A percentile compares a stretch with the other conserved stretches of the same genome.
Conservation (phyloP, 306 rosid genomes). For the Nissolia schottii region DNA sequence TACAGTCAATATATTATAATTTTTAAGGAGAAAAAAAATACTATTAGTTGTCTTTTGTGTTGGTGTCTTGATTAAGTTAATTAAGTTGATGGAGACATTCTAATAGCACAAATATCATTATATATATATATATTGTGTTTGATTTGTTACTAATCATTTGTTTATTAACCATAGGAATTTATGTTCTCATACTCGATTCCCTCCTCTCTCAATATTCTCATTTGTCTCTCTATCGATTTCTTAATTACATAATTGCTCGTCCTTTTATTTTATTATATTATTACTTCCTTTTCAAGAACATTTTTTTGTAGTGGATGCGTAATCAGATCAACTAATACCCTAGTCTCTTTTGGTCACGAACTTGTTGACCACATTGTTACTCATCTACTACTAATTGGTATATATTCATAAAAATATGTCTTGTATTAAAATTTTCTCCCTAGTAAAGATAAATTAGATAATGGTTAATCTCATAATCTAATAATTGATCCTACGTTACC, state of each 20-base stretch:
- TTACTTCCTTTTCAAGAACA: background rate
- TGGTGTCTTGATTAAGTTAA: background rate
- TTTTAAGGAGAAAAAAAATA: background rate
- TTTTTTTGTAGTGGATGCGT: background rate
- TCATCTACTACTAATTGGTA: background rate
- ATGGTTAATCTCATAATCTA: too few relatives aligned
- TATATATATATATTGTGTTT: background rate
- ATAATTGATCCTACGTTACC: too few relatives aligned
- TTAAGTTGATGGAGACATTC: background rate
- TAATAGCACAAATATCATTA: background rate
- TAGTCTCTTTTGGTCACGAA: background rate
- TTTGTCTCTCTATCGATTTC: background rate
- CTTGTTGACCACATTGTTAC: background rate
- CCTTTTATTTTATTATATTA: background rate
- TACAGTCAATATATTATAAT: background rate
- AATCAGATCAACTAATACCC: background rate
- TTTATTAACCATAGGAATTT: slow-evolving; percentile 9
- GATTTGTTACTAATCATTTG: background rate
- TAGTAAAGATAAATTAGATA: too few relatives aligned
- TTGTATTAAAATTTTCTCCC: background rate
- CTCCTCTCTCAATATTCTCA: background rate
- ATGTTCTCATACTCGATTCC: slow-evolving; percentile 1
- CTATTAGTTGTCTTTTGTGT: background rate
- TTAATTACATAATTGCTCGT: background rate
- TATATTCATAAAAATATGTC: background rate